phyloP scores from a whole-genome alignment of 2,329 filamentous ascomycete genomes.

The Botrytis byssoidea region DNA sequence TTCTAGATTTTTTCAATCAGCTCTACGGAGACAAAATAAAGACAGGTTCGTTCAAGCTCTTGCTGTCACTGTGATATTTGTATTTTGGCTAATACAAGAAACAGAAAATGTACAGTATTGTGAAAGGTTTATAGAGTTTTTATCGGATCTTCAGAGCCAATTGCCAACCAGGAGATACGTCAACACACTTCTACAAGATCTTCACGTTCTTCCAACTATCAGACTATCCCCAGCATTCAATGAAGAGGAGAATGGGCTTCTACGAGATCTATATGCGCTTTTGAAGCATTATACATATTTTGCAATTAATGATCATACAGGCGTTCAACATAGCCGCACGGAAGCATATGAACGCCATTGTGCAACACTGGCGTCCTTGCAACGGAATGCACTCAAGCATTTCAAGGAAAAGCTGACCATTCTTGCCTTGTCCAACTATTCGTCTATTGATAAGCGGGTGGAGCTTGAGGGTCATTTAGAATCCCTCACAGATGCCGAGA shows the following conservation, averaged over 20 bases:
- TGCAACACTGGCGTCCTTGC: slow-evolving; percentile 70
- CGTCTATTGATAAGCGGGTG: slow-evolving; percentile 74
- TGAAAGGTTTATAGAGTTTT: slow-evolving; percentile 87
- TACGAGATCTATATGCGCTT: slow-evolving; percentile 79
- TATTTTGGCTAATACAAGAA: slow-evolving; percentile 22
- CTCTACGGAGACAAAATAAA: slow-evolving; percentile 60
- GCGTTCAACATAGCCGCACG: slow-evolving; percentile 67
- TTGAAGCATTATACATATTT: slow-evolving; percentile 86
- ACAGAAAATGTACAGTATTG: slow-evolving; percentile 74
- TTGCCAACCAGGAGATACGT: slow-evolving; percentile 91
- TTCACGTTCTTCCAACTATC: slow-evolving; percentile 78
- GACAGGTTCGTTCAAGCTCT: slow-evolving; percentile 42
- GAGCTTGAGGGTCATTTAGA: slow-evolving; percentile 78
- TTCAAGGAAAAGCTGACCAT: slow-evolving; percentile 92
- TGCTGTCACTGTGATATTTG: background rate
- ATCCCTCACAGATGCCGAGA: slow-evolving; percentile 69
- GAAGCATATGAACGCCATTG: slow-evolving; percentile 82
- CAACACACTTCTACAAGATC: slow-evolving; percentile 80
- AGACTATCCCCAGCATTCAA: slow-evolving; percentile 75
- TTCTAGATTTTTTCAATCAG: slow-evolving; percentile 76
- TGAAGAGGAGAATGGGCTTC: slow-evolving; percentile 68
- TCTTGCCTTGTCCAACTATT: slow-evolving; percentile 87
- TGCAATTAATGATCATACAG: slow-evolving; percentile 86
- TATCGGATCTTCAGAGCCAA: slow-evolving; percentile 89
- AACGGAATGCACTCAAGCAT: slow-evolving; percentile 72